phyloP scores from a whole-genome alignment of 352 stramenopile genomes.

The Globisporangium radiosum region DNA sequence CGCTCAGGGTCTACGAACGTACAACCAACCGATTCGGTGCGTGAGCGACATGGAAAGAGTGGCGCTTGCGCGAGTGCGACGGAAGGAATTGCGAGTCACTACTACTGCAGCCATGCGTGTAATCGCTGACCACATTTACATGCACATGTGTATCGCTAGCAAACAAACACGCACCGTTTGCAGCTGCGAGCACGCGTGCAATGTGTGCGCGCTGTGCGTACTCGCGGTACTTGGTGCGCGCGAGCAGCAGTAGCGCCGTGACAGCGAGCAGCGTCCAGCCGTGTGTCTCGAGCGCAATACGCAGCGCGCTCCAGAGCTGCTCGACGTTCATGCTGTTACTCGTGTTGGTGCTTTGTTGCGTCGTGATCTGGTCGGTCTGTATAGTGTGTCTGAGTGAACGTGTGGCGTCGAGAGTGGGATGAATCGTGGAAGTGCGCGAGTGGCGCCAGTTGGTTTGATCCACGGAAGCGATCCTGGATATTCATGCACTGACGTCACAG shows the following conservation, averaged over 20 bases:
- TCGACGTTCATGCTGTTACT: constrained; percentile 3
- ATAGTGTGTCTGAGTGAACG: neutral
- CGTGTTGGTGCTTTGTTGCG: neutral
- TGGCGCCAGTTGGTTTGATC: neutral
- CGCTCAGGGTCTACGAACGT: constrained; percentile 33
- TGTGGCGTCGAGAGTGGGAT: constrained; percentile 4
- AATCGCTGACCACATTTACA: constrained; percentile 7
- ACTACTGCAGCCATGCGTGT: too few species aligned
- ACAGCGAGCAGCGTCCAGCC: constrained; percentile 45
- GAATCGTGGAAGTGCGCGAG: neutral
- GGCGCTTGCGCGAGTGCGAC: neutral
- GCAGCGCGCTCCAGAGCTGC: constrained; percentile 20
- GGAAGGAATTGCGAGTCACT: neutral
- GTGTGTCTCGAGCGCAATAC: constrained; percentile 33
- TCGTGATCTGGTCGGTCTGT: neutral
- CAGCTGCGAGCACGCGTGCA: constrained; percentile 25
- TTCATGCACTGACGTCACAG: neutral
- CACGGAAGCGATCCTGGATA: neutral
- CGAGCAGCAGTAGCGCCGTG: constrained; percentile 21
- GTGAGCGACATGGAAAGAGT: neutral
- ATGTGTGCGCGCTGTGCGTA: constrained; percentile 24
- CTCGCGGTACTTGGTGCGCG: constrained; percentile 19
- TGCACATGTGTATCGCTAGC: constrained; percentile 10
- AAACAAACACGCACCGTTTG: constrained; percentile 41
- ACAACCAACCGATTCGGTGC: too few species aligned